Evolutionary conservation across 352 stramenopile genomes (phyloP), one percentile per base, ranked within the genome.

Genomic region (Saprolegnia diclina): DNA sequence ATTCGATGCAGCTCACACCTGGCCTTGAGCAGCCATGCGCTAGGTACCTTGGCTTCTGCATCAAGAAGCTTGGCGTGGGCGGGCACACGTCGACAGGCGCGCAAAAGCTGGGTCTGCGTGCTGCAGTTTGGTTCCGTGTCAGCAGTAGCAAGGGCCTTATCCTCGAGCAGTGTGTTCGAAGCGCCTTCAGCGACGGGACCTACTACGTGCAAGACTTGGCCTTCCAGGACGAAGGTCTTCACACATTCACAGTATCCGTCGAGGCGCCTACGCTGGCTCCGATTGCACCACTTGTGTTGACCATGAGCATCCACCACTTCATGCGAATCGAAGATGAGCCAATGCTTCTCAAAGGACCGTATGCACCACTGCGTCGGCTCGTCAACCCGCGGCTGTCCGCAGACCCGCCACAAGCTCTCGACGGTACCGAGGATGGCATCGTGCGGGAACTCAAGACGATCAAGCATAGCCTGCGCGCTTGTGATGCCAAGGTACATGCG

Each of bases 151-250:
- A 62, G n/a, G 63, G 63, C n/a, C 19, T 63, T 16, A 42, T 55
- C 9, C n/a, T 62, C 21, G 63, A 69, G 0, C 18, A 52, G n/a
- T 42, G 52, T 26, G 32, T 69, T 11, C 6, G 19, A 24, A 21
- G 29, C 4, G n/a, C 32, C 24, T 69, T 69, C 37, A 69, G 35
- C 1, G 63, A 69, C 26, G 63, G 63, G 22, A 52, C 54, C 14
- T 69, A 69, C 37, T 69, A 69, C n/a, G 63, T 69, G 9, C 63
- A 69, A 62, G 63, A 69, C 37, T 40, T 69, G 19, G 19, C 53
- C 26, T 38, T 69, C 10, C 45, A 62, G 44, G 63, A 69, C 40
- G 63, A 69, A 62, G 63, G 63, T 14, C 37, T 69, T 7, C 63
- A 69, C 32, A 69, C 63, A 14, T 61, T 69, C 26, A 24, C 53